Percentiles rank a stretch among this genome's conserved stretches.
Conservation (phyloP, 306 rosid genomes). For the Quercus gilva region DNA sequence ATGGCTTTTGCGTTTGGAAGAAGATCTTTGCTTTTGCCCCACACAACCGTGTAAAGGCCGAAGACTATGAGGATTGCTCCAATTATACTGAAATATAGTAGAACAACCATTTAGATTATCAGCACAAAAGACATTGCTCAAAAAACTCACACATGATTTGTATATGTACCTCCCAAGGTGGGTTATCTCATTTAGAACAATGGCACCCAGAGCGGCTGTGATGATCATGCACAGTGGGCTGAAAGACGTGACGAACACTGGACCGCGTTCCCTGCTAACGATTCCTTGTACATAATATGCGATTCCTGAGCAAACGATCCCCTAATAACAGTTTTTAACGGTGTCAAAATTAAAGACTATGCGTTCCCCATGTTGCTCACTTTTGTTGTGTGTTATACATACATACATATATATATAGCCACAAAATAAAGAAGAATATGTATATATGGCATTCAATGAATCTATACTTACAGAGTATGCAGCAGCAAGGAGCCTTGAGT, state of each 20-base stretch:
- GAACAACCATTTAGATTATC: background rate
- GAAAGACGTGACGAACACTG: constrained; percentile 90
- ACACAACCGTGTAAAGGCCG: constrained; percentile 91
- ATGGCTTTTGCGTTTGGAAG: constrained; percentile 9
- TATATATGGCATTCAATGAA: background rate
- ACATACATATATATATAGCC: background rate
- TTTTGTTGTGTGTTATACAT: too few relatives aligned
- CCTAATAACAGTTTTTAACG: constrained; percentile 34
- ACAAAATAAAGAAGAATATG: background rate
- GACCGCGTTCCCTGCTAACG: constrained; percentile 81
- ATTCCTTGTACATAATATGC: constrained; percentile 92
- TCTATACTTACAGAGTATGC: constrained; percentile 74
- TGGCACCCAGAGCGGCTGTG: constrained; percentile 75
- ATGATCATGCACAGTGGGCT: constrained; percentile 95
- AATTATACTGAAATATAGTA: constrained; percentile 44
- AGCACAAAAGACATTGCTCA: constrained; percentile 1
- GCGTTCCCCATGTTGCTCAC: too few relatives aligned
- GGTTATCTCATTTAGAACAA: constrained; percentile 72
- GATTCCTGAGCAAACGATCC: constrained; percentile 88
- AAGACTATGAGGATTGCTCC: constrained; percentile 80
- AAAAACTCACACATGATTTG: background rate
- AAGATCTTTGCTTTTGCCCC: constrained; percentile 90
- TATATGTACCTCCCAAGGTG: constrained; percentile 75
- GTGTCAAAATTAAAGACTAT: background rate
- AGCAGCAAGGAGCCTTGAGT: constrained; percentile 91